A percentile compares a stretch with the other conserved stretches of the same genome.
Conservation (phyloP, 2,329 filamentous ascomycete genomes). For the Fusarium devonianum region DNA sequence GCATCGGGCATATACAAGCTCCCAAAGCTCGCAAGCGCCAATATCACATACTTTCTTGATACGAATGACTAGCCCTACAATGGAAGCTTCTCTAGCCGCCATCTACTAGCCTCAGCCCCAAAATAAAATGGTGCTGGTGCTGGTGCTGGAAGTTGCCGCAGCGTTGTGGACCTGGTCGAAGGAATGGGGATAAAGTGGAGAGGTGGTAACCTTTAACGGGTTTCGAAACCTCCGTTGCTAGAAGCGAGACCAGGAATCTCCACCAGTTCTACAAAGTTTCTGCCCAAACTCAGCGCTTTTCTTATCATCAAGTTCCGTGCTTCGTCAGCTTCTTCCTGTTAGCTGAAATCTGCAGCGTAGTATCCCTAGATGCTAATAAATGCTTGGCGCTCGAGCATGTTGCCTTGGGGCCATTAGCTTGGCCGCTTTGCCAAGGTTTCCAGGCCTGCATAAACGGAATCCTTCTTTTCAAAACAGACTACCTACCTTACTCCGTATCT, state of each 20-base stretch:
- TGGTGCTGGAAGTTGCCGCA: constrained; percentile 20
- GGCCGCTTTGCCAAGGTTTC: not conserved
- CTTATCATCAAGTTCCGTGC: not conserved
- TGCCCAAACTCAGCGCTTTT: not conserved
- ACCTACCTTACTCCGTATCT: constrained; percentile 9
- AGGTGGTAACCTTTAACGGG: constrained; percentile 19
- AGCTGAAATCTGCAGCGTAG: constrained; percentile 12
- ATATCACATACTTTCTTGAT: constrained; percentile 1
- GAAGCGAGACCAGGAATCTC: constrained; percentile 24
- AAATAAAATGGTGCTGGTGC: constrained; percentile 13
- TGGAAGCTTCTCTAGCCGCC: constrained; percentile 10
- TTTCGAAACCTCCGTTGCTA: constrained; percentile 40
- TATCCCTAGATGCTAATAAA: constrained; percentile 6
- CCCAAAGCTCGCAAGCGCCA: too few species aligned
- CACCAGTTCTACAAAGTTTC: constrained; percentile 13
- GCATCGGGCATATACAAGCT: constrained; percentile 11
- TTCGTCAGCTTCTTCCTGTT: constrained; percentile 10
- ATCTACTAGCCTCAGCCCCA: constrained; percentile 19
- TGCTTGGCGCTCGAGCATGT: constrained; percentile 6
- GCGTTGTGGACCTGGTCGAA: constrained; percentile 26
- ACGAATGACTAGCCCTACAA: too few species aligned
- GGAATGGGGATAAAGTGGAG: constrained; percentile 34
- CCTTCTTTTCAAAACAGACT: constrained; percentile 17
- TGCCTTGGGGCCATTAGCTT: constrained; percentile 2
- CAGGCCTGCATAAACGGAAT: constrained; percentile 23